Evolutionary conservation across 192 early-diverging fungal genomes (phyloP), one percentile per base, ranked within the genome.

Genomic region (Entomortierella chlamydospora): DNA sequence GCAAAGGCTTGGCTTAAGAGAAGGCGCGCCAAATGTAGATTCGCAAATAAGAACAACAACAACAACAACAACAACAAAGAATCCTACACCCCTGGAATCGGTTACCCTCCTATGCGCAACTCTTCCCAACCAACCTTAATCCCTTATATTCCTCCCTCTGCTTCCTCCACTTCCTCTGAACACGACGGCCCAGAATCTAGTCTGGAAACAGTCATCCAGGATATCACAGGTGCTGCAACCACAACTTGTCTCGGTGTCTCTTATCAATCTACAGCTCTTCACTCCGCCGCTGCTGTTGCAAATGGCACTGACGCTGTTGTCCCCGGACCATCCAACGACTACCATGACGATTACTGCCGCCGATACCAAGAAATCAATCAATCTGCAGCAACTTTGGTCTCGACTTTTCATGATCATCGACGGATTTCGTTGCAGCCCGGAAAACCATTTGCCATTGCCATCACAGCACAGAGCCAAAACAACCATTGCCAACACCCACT

Each of bases 1-100:
- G 64, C 64, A 53, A 66, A 66, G 22, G 64, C 54, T 25, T 66
- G 64, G 64, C 56, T 66, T 23, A 66, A 56, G 42, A 57, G 17
- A 20, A 66, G 53, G 23, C 64, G 53, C 26, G 31, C 50, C 30
- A 64, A 64, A 50, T n/a, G n/a, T n/a, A n/a, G n/a, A n/a, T n/a
- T n/a, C n/a, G n/a, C n/a, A n/a, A n/a, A n/a, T n/a, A n/a, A n/a
- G n/a, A 65, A 55, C 28, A 55, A 34, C 7, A 66, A 15, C 1
- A 64, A 4, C 9, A 15, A 33, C 13, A 23, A 5, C 62, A 33
- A 13, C 31, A 52, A 18, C 23, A 66, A 8, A 26, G 29, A 33
- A 15, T 4, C 20, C 25, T 56, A 34, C 29, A 31, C 56, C 41
- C 53, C 64, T 31, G 64, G 53, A 12, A 66, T 52, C 30, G 61